phyloP scores from a whole-genome alignment of 2,329 filamentous ascomycete species.

The Dissoconium aciculare region DNA sequence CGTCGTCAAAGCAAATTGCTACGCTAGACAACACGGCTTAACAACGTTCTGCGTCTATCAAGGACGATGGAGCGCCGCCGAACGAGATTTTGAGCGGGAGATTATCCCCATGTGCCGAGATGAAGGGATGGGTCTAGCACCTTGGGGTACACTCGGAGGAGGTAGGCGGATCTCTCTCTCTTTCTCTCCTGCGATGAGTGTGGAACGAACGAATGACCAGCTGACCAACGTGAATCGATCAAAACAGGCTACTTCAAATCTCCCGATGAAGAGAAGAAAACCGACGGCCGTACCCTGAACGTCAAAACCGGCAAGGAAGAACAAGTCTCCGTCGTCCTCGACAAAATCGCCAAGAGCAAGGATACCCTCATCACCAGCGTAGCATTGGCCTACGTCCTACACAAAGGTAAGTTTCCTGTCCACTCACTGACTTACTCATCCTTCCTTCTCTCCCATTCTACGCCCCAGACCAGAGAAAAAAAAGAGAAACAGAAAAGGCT shows the following conservation, averaged over 20 bases:
- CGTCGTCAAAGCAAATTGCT: slow-evolving; percentile 17
- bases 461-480: no score
- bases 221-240: no score
- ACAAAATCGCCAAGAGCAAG: slow-evolving; percentile 44
- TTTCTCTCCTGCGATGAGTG: no score
- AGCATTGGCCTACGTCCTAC: slow-evolving; percentile 29
- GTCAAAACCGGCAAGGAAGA: slow-evolving; percentile 6
- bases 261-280: slow-evolving; percentile 4
- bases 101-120: slow-evolving; percentile 47
- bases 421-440: not conserved
- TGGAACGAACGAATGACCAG: no score
- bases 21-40: slow-evolving; percentile 56
- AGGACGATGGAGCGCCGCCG: slow-evolving; percentile 36
- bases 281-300: slow-evolving; percentile 4
- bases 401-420: slow-evolving; percentile 7
- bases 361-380: slow-evolving; percentile 42
- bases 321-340: slow-evolving; percentile 28
- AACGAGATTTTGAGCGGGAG: slow-evolving; percentile 36
- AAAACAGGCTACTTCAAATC: slow-evolving; percentile 8
- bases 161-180: no score
- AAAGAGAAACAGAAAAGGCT: no score
- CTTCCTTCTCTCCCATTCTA: no score
- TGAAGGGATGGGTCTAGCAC: slow-evolving; percentile 44
- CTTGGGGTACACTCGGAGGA: slow-evolving; percentile 39
- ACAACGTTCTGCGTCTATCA: slow-evolving; percentile 56